Evolutionary conservation across 257 asterid genomes (phyloP).

Genomic region (Solanum commersonii): DNA sequence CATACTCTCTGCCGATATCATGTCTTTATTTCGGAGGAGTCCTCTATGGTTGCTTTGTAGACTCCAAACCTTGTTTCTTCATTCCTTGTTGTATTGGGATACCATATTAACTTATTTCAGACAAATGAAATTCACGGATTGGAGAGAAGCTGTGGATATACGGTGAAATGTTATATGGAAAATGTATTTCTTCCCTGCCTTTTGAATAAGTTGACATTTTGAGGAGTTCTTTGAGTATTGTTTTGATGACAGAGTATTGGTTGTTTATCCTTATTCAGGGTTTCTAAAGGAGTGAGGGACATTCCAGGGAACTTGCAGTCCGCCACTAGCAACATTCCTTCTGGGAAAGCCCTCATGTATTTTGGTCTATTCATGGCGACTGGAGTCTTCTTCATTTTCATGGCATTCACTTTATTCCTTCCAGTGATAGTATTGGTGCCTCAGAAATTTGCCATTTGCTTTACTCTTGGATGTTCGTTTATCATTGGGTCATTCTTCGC

Average conservation of each 20-base stretch:
- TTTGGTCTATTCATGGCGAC: slow-evolving; percentile 75
- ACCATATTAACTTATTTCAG: not conserved
- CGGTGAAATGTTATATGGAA: not conserved
- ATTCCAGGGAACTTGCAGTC: slow-evolving; percentile 90
- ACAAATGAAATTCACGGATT: not conserved
- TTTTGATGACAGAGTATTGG: not conserved
- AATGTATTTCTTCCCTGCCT: not conserved
- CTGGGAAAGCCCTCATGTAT: slow-evolving; percentile 87
- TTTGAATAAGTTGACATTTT: not conserved
- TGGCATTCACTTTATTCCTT: slow-evolving; percentile 79
- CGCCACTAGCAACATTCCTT: slow-evolving; percentile 85
- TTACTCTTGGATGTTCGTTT: slow-evolving; percentile 73
- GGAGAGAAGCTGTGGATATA: not conserved
- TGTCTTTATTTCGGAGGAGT: not conserved
- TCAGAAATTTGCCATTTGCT: slow-evolving; percentile 88
- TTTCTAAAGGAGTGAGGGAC: slow-evolving; percentile 84
- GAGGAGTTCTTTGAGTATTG: not conserved
- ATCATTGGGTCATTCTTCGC: slow-evolving; percentile 89
- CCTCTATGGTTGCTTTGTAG: not conserved
- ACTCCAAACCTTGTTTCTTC: not conserved
- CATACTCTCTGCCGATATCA: not conserved
- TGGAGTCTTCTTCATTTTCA: slow-evolving; percentile 79
- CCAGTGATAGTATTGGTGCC: slow-evolving; percentile 88
- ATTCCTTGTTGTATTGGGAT: not conserved
- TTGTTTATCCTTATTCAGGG: slow-evolving; percentile 28